Base-by-base conservation (phyloP, 805 yeast species). In the Dipodascus albidus region DNA sequence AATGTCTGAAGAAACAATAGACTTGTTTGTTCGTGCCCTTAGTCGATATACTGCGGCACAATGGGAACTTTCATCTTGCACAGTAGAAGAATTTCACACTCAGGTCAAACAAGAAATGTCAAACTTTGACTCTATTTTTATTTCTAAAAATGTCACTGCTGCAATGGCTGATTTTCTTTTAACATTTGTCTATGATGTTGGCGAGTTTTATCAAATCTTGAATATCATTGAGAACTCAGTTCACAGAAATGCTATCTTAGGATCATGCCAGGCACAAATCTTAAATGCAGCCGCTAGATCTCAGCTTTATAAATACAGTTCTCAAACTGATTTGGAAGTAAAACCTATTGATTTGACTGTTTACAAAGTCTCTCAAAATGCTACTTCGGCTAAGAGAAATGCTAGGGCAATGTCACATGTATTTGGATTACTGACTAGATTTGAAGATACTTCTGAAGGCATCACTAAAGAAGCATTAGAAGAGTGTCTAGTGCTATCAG, bases 191-290 rank as follows among this genome's bases (percentile, higher is more conserved):
- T 38, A 44, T n/a, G 48, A 55, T 8, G 41, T 47, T 20, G 61
- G 53, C 9, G 69, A 66, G 23, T 58, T 65, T 3, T 58, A 60
- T 57, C 54, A 57, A n/a, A 54, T 65, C 31, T 53, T 65, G 11
- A 58, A 55, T 6, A 23, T 53, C 2, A 61, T 62, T 6, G 56
- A 57, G 22, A 42, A 54, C 14, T 54, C 64, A 2, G 35, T 52
- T 19, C 48, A 55, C 38, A 41, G 57, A 9, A 49, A 48, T n/a
- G 58, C 54, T 11, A 60, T 66, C 14, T 57, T 59, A 23, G 49
- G 54, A 8, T 48, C 49, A n/a, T 64, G 67, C 54, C 69, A 66
- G 48, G 53, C 52, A 4, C 57, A 53, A 2, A 54, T 64, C 2
- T 50, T 64, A 2, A 50, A 53, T 9, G 53, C 59, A 3, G 56